Conservation (phyloP, 2,329 filamentous ascomycete genomes). For the Aspergillus unguis region DNA sequence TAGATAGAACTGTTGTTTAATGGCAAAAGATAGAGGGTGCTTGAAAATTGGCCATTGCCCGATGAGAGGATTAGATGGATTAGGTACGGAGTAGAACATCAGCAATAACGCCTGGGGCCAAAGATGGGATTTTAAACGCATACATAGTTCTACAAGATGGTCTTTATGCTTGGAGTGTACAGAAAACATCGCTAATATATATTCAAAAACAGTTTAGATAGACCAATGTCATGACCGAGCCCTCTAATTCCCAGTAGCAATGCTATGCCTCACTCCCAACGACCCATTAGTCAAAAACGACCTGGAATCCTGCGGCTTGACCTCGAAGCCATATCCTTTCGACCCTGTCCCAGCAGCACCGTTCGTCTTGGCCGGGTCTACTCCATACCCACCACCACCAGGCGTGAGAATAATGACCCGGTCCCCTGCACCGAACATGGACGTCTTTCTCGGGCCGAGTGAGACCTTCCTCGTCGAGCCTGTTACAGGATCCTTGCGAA, state of each 20-base stretch:
- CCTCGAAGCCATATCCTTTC: not conserved
- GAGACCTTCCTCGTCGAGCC: conserved; percentile 53
- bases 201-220: too few relatives aligned
- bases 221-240: too few relatives aligned
- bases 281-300: conserved; percentile 11
- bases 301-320: conserved; percentile 8
- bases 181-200: too few relatives aligned
- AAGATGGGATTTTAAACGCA: too few relatives aligned
- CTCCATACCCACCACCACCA: conserved; percentile 30
- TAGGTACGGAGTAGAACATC: too few relatives aligned
- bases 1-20: too few relatives aligned
- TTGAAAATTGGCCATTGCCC: too few relatives aligned
- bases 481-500: conserved; percentile 64
- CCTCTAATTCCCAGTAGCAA: conserved; percentile 11
- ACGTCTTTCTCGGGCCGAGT: conserved; percentile 62
- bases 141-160: too few relatives aligned
- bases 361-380: not conserved
- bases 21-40: too few relatives aligned
- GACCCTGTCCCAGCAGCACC: not conserved
- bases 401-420: conserved; percentile 60
- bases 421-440: conserved; percentile 58
- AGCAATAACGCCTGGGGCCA: too few relatives aligned
- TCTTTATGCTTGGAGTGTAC: too few relatives aligned
- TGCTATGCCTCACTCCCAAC: conserved; percentile 7
- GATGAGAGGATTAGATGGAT: too few relatives aligned